A percentile compares a stretch with the other conserved stretches of the same genome.
Conservation (phyloP, 225 moss, liverwort and hornwort species). For the Marchantia paleacea region DNA sequence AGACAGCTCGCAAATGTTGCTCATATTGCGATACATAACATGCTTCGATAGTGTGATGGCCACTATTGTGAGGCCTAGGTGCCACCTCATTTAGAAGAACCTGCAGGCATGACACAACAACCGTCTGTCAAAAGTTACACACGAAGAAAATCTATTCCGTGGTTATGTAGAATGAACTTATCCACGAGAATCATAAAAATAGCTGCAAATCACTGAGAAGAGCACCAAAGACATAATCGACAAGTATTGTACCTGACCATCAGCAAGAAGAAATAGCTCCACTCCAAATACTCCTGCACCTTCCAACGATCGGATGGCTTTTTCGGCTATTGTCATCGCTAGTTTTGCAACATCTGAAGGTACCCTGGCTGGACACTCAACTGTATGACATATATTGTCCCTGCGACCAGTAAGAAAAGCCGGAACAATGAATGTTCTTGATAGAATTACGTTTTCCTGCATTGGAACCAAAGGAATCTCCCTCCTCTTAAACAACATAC, state of each 20-base stretch:
- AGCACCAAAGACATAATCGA: neutral
- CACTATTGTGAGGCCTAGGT: conserved; percentile 87
- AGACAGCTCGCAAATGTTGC: conserved; percentile 84
- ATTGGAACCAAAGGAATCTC: too few species aligned
- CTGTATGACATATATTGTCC: conserved; percentile 84
- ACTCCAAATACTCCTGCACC: conserved; percentile 94
- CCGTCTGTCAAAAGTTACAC: neutral
- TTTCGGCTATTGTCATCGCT: conserved; percentile 68
- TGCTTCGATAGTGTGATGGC: conserved; percentile 91
- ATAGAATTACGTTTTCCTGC: neutral
- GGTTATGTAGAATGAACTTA: neutral
- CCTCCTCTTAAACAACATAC: neutral
- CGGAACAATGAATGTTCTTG: neutral
- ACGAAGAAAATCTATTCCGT: neutral
- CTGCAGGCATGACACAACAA: conserved; percentile 13
- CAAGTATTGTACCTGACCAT: conserved; percentile 55
- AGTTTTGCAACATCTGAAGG: conserved; percentile 39
- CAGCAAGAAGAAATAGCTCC: conserved; percentile 76
- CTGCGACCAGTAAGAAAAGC: conserved; percentile 13
- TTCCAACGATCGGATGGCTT: conserved; percentile 69
- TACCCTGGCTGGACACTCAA: conserved; percentile 74
- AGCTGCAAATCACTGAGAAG: neutral
- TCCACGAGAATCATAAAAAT: neutral
- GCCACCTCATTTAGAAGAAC: conserved; percentile 82
- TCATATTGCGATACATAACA: conserved; percentile 92